Percentiles rank a stretch among this genome's conserved stretches.
Conservation (phyloP, 345 rosid species). For the Erucastrum elatum region DNA sequence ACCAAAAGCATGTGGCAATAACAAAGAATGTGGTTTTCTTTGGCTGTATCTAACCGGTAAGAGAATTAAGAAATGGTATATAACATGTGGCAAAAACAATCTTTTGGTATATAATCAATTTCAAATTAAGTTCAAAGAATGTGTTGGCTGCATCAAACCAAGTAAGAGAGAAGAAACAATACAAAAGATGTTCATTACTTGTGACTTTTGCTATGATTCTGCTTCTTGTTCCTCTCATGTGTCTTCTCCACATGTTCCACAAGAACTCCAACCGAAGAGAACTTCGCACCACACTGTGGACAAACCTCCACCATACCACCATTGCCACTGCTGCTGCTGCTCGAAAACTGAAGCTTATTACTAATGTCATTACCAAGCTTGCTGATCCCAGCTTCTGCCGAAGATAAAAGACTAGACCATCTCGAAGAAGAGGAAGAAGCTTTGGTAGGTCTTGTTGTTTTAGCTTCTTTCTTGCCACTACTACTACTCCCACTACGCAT, state of each 20-base stretch:
- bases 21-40: no score
- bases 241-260: conserved; percentile 69
- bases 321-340: conserved; percentile 43
- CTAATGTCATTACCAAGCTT: conserved; percentile 63
- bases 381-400: conserved; percentile 77
- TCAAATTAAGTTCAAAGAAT: conserved; percentile 14
- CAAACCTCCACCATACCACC: conserved; percentile 52
- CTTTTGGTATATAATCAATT: neutral
- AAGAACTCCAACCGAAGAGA: conserved; percentile 56
- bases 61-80: no score
- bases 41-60: no score
- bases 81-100: no score
- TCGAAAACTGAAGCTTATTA: conserved; percentile 63
- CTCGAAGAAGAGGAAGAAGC: conserved; percentile 54
- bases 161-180: neutral
- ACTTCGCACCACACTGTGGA: conserved; percentile 76
- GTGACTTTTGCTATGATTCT: conserved; percentile 10
- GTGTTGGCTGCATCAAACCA: neutral
- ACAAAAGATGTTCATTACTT: neutral
- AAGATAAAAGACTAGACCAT: conserved; percentile 75
- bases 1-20: neutral
- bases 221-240: conserved; percentile 58
- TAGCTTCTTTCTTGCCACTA: conserved; percentile 53
- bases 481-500: conserved; percentile 35
- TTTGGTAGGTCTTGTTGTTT: conserved; percentile 35